These are phyloP conservation scores for Aleurites moluccanus DNA, from an alignment of 441 rosid species.

Conservation along the genomic window DNA sequence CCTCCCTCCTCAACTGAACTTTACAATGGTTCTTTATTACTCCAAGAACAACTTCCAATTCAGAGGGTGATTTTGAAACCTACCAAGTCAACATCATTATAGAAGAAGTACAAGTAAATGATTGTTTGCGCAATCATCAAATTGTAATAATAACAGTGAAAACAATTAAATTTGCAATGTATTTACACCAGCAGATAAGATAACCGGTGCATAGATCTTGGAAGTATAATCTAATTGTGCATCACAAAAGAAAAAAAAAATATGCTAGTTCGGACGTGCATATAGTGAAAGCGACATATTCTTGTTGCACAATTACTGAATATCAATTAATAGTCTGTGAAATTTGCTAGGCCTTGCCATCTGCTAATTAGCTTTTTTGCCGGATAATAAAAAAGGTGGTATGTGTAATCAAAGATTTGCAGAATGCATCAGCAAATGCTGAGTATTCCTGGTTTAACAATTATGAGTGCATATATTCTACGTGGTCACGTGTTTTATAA, in stretches of 20 bases:
- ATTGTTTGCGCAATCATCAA: background rate
- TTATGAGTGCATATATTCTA: background rate
- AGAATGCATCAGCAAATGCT: background rate
- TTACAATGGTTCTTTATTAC: constrained; percentile 76
- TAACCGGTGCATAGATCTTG: background rate
- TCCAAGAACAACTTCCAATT: constrained; percentile 81
- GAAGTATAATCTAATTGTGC: background rate
- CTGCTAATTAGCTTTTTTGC: background rate
- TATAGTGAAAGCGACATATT: background rate
- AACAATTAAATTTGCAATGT: background rate
- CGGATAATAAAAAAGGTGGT: background rate
- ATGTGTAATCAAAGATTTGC: background rate
- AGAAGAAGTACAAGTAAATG: constrained; percentile 8
- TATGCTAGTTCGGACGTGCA: background rate
- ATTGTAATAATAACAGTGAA: background rate
- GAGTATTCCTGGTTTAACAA: constrained; percentile 1
- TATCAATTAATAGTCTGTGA: background rate
- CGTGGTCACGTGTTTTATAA: background rate
- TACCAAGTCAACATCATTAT: constrained; percentile 29
- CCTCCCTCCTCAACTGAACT: constrained; percentile 55
- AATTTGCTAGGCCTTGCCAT: background rate
- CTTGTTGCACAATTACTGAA: background rate
- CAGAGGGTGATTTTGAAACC: constrained; percentile 89
- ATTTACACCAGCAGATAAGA: constrained; percentile 20
- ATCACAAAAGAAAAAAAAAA: background rate